phyloP scores from a whole-genome alignment of 495 filamentous ascomycete genomes.

The Penicillium argentinense region DNA sequence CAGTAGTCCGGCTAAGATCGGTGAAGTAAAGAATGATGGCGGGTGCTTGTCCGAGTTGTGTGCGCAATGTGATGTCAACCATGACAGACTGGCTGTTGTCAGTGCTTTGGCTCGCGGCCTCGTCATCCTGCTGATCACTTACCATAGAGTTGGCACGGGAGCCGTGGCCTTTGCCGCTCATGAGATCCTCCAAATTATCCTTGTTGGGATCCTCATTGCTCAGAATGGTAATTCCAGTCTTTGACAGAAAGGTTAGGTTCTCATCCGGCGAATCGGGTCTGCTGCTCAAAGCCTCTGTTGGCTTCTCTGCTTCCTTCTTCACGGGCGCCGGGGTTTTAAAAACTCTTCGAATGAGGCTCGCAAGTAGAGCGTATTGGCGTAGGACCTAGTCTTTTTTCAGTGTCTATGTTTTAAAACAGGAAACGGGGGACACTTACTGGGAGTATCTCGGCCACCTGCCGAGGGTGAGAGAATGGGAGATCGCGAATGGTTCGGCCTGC shows the following conservation, averaged over 20 bases:
- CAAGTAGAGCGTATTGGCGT: constrained; percentile 72
- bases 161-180: too few species aligned
- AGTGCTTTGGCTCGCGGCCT: too few species aligned
- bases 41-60: constrained; percentile 44
- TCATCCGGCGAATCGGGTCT: neutral
- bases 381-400: constrained; percentile 43
- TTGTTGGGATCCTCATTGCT: constrained; percentile 45
- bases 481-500: constrained; percentile 67
- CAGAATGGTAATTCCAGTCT: constrained; percentile 27
- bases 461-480: constrained; percentile 83
- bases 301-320: constrained; percentile 9
- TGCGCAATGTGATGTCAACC: constrained; percentile 46
- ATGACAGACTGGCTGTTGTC: constrained; percentile 16
- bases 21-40: constrained; percentile 45
- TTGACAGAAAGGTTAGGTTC: constrained; percentile 4
- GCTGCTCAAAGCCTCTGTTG: constrained; percentile 1
- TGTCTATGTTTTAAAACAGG: neutral
- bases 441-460: constrained; percentile 75
- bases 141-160: too few species aligned
- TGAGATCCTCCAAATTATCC: constrained; percentile 31
- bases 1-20: constrained; percentile 15
- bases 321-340: constrained; percentile 39
- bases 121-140: too few species aligned
- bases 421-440: constrained; percentile 45
- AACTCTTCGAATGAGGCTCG: constrained; percentile 60